Evolutionary conservation across 164 flowering plant species (phyloP).

Genomic region (Nymphaea thermarum): DNA sequence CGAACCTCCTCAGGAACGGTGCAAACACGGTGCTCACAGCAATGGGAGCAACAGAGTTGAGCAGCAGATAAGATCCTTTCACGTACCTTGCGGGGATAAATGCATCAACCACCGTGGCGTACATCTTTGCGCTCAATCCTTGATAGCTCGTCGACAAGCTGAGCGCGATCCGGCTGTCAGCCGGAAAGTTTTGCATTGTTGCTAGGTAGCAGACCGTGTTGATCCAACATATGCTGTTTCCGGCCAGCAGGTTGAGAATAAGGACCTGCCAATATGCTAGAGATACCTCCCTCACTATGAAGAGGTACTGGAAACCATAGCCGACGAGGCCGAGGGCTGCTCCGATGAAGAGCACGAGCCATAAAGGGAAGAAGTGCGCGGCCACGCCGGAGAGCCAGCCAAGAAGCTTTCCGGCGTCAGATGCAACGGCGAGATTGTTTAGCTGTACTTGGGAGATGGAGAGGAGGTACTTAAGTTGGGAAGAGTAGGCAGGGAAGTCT

Average conservation of each 20-base stretch:
- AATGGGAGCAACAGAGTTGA: conserved; percentile 50
- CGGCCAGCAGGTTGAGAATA: conserved; percentile 50
- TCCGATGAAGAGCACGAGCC: conserved; percentile 62
- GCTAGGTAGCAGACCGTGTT: conserved; percentile 70
- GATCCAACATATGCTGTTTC: conserved; percentile 94
- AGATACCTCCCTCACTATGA: conserved; percentile 26
- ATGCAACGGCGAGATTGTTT: conserved; percentile 84
- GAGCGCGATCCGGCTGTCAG: conserved; percentile 25
- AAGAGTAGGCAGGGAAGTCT: conserved; percentile 78
- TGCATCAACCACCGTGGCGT: conserved; percentile 28
- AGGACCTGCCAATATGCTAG: conserved; percentile 45
- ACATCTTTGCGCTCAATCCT: conserved; percentile 66
- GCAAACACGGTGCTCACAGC: conserved; percentile 25
- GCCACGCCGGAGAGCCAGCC: conserved; percentile 81
- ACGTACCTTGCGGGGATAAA: conserved; percentile 3
- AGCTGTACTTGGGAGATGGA: conserved; percentile 67
- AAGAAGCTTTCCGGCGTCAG: conserved; percentile 85
- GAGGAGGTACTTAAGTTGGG: conserved; percentile 53
- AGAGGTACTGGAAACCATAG: conserved; percentile 70
- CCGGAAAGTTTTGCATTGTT: conserved; percentile 43
- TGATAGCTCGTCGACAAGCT: conserved; percentile 52
- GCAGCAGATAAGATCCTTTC: conserved; percentile 39
- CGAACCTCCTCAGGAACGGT: conserved; percentile 17
- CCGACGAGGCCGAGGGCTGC: conserved; percentile 52
- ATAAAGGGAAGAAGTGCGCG: conserved; percentile 46